Evolutionary conservation across 768 basidiomycete species (phyloP).

Genomic region (Russula ochroleuca): DNA sequence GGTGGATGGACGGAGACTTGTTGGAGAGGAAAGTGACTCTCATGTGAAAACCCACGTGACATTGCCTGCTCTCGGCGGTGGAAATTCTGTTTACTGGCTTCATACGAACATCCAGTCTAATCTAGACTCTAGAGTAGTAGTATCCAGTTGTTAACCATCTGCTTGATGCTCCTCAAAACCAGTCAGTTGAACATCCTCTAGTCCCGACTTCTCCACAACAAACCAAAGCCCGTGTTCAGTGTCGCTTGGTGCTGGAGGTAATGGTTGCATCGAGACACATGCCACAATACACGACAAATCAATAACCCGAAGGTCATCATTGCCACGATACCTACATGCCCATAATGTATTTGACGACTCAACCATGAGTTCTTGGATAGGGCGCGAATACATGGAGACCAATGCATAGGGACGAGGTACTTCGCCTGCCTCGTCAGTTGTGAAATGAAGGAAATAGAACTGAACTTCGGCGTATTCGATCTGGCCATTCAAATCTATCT

Average conservation of each 20-base stretch:
- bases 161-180: not conserved
- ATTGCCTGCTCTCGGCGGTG: no score
- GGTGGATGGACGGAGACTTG: no score
- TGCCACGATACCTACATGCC: not conserved
- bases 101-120: no score
- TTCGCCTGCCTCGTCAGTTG: not conserved
- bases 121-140: no score
- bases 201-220: not conserved
- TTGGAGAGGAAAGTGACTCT: no score
- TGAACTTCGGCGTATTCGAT: not conserved
- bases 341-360: not conserved
- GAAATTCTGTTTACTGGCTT: no score
- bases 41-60: no score
- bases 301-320: not conserved
- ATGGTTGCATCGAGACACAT: not conserved
- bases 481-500: not conserved
- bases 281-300: not conserved
- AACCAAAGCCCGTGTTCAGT: not conserved
- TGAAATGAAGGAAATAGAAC: no score
- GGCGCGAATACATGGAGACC: not conserved
- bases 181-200: not conserved
- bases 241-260: not conserved
- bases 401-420: not conserved
- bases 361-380: not conserved
- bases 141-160: no score